Evolutionary conservation across 129 eudicot genomes (phyloP).

Genomic region (Logfia minima): DNA sequence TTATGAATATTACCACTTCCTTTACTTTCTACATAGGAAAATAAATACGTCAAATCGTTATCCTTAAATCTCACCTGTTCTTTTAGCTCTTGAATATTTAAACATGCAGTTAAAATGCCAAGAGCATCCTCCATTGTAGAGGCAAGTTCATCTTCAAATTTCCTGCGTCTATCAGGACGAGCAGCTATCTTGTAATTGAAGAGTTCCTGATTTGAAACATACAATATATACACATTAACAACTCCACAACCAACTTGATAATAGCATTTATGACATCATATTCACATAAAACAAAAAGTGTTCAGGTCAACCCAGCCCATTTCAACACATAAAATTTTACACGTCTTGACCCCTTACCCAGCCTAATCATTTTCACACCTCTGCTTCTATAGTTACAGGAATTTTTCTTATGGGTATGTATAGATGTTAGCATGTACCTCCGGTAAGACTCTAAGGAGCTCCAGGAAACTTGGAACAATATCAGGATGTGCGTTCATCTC

Average conservation of each 20-base stretch:
- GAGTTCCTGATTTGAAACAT: constrained; percentile 59
- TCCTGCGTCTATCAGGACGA: constrained; percentile 95
- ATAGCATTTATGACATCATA: constrained; percentile 15
- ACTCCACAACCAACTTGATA: constrained; percentile 4
- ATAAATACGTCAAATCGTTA: neutral
- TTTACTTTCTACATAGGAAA: neutral
- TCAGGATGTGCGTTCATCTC: constrained; percentile 87
- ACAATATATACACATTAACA: constrained; percentile 19
- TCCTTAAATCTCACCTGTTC: constrained; percentile 66
- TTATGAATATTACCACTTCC: neutral
- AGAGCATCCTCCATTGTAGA: constrained; percentile 84
- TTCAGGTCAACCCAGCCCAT: neutral
- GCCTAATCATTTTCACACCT: neutral
- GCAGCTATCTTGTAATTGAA: constrained; percentile 95
- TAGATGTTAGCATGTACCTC: constrained; percentile 55
- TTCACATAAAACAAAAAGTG: neutral
- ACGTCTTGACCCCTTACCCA: neutral
- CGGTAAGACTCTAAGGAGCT: constrained; percentile 91
- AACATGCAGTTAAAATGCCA: constrained; percentile 81
- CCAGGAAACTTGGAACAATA: constrained; percentile 79
- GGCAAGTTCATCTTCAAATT: constrained; percentile 92
- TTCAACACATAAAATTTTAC: neutral
- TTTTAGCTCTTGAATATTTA: constrained; percentile 72
- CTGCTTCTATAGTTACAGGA: neutral
- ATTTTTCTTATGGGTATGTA: neutral